phyloP scores from a whole-genome alignment of 441 rosid genomes.

The Hypseocharis bilobata region DNA sequence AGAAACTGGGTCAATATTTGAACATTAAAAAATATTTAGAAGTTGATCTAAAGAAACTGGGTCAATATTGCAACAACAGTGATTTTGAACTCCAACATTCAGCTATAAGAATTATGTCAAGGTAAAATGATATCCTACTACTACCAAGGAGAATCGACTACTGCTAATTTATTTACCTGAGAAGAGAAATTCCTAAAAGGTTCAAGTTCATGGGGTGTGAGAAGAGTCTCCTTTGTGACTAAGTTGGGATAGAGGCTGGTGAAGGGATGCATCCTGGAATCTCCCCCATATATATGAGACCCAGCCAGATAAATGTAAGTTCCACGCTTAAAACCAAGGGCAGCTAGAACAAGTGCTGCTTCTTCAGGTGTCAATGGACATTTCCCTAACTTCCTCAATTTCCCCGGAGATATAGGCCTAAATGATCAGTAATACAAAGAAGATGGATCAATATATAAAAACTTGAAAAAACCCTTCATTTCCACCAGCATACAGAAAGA shows the following conservation, averaged over 20 bases:
- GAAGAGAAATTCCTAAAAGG: constrained; percentile 84
- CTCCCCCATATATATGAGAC: constrained; percentile 59
- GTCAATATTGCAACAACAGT: too few relatives aligned
- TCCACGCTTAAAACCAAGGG: constrained; percentile 59
- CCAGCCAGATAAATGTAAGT: constrained; percentile 78
- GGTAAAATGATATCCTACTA: too few relatives aligned
- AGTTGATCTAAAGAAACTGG: too few relatives aligned
- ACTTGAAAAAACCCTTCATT: background rate
- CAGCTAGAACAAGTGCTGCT: constrained; percentile 72
- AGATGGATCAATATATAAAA: background rate
- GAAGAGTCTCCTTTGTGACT: constrained; percentile 78
- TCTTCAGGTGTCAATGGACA: constrained; percentile 95
- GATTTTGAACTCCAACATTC: too few relatives aligned
- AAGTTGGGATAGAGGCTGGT: constrained; percentile 69
- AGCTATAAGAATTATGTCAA: too few relatives aligned
- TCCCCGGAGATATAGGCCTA: constrained; percentile 46
- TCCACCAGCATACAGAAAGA: background rate
- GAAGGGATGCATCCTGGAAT: constrained; percentile 60
- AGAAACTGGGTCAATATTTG: too few relatives aligned
- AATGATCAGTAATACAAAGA: constrained; percentile 12
- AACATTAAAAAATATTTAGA: too few relatives aligned
- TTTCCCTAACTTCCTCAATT: constrained; percentile 65
- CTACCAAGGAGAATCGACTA: background rate
- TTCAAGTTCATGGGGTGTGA: constrained; percentile 57
- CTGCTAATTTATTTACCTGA: constrained; percentile 37